Evolutionary conservation across 139 green algal genomes (phyloP).

Genomic region (Volvox reticuliferus): DNA sequence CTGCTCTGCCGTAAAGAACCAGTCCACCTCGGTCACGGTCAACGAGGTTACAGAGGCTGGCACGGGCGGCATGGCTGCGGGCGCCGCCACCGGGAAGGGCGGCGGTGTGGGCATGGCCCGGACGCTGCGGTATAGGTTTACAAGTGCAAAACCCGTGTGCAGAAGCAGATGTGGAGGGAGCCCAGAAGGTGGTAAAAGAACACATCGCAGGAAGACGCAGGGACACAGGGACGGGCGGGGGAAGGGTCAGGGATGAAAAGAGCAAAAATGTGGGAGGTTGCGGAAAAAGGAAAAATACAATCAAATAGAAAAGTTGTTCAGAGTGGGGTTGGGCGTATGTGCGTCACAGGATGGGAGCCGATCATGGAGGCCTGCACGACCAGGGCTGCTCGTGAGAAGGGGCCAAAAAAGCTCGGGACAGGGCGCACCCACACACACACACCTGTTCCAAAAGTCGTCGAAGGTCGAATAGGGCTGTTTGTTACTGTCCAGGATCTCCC

Average conservation of each 20-base stretch:
- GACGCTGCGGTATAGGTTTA: background rate
- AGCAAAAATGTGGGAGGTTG: too few species aligned
- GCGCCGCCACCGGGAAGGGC: slow-evolving; percentile 66
- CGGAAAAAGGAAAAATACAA: background rate
- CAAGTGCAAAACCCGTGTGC: too few species aligned
- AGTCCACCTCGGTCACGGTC: slow-evolving; percentile 71
- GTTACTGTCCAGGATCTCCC: slow-evolving; percentile 85
- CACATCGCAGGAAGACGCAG: background rate
- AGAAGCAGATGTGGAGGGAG: background rate
- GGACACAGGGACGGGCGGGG: background rate
- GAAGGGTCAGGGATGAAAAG: background rate
- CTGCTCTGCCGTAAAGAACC: slow-evolving; percentile 84
- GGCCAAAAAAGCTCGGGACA: too few species aligned
- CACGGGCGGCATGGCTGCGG: slow-evolving; percentile 61
- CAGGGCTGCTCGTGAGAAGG: too few species aligned
- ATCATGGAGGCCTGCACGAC: too few species aligned
- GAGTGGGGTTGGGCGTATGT: too few species aligned
- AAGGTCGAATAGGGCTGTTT: slow-evolving; percentile 85
- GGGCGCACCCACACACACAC: background rate
- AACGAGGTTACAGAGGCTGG: slow-evolving; percentile 36
- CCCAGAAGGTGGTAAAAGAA: background rate
- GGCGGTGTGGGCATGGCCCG: slow-evolving; percentile 54
- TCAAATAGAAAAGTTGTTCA: too few species aligned
- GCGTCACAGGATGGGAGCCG: too few species aligned
- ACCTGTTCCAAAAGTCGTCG: slow-evolving; percentile 85